Evolutionary conservation across 352 stramenopile genomes (phyloP), one percentile per base, ranked within the genome.

Genomic region (Pythium chondricola): DNA sequence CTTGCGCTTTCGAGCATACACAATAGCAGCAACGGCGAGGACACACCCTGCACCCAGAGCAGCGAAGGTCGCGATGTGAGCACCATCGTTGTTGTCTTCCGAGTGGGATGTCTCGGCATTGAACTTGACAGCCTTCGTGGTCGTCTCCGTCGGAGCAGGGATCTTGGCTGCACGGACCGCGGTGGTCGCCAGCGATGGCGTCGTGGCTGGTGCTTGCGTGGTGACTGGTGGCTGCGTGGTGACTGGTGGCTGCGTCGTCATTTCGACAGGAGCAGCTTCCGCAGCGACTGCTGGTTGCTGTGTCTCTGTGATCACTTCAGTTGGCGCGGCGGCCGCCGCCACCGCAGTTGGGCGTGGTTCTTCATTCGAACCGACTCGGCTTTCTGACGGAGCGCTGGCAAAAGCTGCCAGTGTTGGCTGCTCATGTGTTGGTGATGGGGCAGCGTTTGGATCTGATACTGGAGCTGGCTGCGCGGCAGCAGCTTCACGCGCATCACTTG

Each of bases 1-100:
- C 43, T 65, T 67, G 39, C 50, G 49, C 40, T 56, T 57, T 32
- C 56, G 46, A 13, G 44, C 46, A 21, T 52, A 38, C 2, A 31
- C 52, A 17, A 69, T 30, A 2, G 35, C 64, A 11, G 56, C 64
- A 8, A 69, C 44, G 2, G 39, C 64, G 13, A 67, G 36, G 10
- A 57, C 52, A 16, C 60, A 63, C 9, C 51, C 39, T 5, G 35
- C 57, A 30, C 52, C 61, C 10, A 26, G 52, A n/a, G 57, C 40
- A 10, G 51, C 39, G 30, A 59, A 43, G 25, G 29, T 55, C 18
- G 33, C 61, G 21, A 48, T 38, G 30, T 55, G 22, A 7, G 43
- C 46, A 18, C 45, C 56, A n/a, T 24, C 38, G 35, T 29, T 24
- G 32, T 32, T 30, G 31, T 3, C 47, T n/a, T 48, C 26, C n/a